A percentile compares a stretch with the other conserved stretches of the same genome.
Conservation (phyloP, 768 basidiomycete genomes). For the Ramaria sp. region DNA sequence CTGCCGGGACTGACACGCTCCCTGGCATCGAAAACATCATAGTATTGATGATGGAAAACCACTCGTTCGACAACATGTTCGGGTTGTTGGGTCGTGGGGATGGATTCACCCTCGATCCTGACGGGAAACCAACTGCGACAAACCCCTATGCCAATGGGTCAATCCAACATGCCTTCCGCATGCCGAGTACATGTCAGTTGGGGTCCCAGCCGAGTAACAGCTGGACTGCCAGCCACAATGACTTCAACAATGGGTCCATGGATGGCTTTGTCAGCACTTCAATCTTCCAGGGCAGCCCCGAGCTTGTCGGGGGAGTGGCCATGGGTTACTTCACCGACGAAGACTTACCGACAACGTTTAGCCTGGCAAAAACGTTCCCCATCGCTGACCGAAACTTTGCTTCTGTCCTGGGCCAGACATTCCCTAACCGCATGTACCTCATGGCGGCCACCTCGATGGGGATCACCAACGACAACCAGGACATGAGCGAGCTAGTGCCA, state of each 20-base stretch:
- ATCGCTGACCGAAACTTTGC: constrained; percentile 25
- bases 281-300: constrained; percentile 11
- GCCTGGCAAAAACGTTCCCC: constrained; percentile 18
- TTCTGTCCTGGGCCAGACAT: constrained; percentile 21
- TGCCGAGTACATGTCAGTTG: constrained; percentile 19
- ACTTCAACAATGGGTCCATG: constrained; percentile 11
- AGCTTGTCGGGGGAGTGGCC: constrained; percentile 17
- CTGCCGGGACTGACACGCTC: no score
- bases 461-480: constrained; percentile 19
- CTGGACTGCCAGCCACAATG: constrained; percentile 13
- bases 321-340: constrained; percentile 18
- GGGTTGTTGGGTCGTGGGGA: constrained; percentile 15
- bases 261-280: constrained; percentile 20
- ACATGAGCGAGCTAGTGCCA: constrained; percentile 14
- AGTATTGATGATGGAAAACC: constrained; percentile 20
- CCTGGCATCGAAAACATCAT: constrained; percentile 17
- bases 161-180: constrained; percentile 15
- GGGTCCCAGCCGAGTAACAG: constrained; percentile 17
- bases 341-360: constrained; percentile 17
- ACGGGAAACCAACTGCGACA: constrained; percentile 15
- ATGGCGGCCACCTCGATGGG: constrained; percentile 22
- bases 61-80: constrained; percentile 22
- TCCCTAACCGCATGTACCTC: constrained; percentile 22
- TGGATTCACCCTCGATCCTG: constrained; percentile 16
- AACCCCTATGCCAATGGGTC: constrained; percentile 15